Conservation (phyloP, 106 monocot species). For the Posidonia australis region DNA sequence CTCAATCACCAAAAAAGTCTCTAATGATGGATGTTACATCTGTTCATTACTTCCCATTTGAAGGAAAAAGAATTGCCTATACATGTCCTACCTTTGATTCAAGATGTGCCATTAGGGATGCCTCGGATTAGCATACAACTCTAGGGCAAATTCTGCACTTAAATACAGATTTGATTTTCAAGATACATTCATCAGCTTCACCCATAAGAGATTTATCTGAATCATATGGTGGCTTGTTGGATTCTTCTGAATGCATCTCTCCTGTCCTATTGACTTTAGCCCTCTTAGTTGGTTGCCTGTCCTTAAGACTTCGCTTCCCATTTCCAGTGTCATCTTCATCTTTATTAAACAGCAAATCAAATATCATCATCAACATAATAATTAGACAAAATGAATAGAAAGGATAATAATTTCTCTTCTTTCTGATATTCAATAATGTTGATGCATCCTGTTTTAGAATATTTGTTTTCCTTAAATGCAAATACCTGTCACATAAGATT, state of each 20-base stretch:
- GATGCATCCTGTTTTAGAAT: too few species aligned
- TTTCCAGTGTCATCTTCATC: constrained; percentile 5
- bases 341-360: constrained; percentile 6
- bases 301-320: constrained; percentile 6
- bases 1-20: too few species aligned
- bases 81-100: constrained; percentile 60
- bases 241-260: constrained; percentile 3
- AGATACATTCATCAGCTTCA: constrained; percentile 29
- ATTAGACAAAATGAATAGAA: neutral
- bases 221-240: constrained; percentile 5
- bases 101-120: constrained; percentile 46
- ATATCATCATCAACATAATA: neutral
- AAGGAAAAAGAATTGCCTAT: too few species aligned
- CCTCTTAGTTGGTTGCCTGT: constrained; percentile 6
- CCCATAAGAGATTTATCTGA: constrained; percentile 11
- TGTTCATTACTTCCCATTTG: too few species aligned
- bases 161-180: constrained; percentile 56
- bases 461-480: too few species aligned
- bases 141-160: constrained; percentile 78
- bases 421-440: too few species aligned
- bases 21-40: too few species aligned
- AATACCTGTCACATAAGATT: too few species aligned
- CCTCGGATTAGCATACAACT: constrained; percentile 57
- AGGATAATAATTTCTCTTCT: too few species aligned
- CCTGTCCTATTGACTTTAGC: neutral